Base-by-base conservation (phyloP, 2,329 filamentous ascomycete species). In the Furcasterigmium furcatum region DNA sequence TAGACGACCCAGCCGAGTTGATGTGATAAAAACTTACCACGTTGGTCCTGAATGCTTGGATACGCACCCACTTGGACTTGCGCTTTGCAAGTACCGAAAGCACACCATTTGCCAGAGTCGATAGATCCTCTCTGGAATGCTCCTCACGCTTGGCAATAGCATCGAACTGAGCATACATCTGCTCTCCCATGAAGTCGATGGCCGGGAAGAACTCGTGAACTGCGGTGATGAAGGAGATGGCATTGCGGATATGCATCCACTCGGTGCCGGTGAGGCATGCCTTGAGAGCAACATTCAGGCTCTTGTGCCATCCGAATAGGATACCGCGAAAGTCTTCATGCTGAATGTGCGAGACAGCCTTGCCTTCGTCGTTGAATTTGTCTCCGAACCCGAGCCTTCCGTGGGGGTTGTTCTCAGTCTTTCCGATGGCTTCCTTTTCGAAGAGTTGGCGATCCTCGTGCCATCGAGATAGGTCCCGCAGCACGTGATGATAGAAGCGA, bases 161-260 rank as follows among this genome's bases (percentile, higher is more conserved):
- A 53, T 83, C 80, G 18, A 88, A 73, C 54, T 87, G 76, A 29
- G 77, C 72, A 25, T 79, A 75, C 50, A 85, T 82, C 53, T 80
- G 77, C 32, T 73, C 75, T 27, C 89, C 94, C 77, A 95, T 92
- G 64, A 90, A 94, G 59, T 95, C 90, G 47, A 97, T 82, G 14
- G 85, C 86, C 4, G 94, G 95, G 74, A 96, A 99, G 57, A 84
- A 79, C 42, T 90, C 83, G 20, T 89, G 79, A 40, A 96, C 77
- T 10, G 82, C 79, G 61, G 94, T 95, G 48, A 99, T 74, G 4
- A 97, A 77, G 47, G 87, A 94, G 54, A 97, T 95, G 38, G 91
- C 90, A 62, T 99, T 99, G 45, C 92, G 85, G 61, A 97, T 95
- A 64, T 96, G 91, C 87, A 96, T 96, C 80, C 94, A 99, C 66